Evolutionary conservation across 2,329 filamentous ascomycete species (phyloP), one percentile per base, ranked within the genome.

Genomic region (Calonectria leucothoes): DNA sequence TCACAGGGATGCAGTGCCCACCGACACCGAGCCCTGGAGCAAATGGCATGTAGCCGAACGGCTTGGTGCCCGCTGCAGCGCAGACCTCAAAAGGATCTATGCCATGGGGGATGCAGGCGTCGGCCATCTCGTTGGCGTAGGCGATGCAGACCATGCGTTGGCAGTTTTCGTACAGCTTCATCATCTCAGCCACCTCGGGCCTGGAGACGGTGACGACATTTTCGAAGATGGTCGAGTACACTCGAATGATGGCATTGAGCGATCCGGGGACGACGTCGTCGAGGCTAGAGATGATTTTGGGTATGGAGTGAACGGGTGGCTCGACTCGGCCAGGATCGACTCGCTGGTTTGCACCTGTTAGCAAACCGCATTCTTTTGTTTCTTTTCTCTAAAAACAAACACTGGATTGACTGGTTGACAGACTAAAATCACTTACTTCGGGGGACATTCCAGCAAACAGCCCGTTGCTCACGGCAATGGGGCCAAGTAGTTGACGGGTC

Each of bases 131-230:
- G 75, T 90, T 90, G 69, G 85, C 87, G 73, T 87, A 90, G 1
- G 88, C 88, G 49, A 89, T 88, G 73, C 84, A 84, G n/a, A 90
- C 81, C 86, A 89, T 90, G 4, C 88, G 83, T 77, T 90, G 87
- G 78, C 89, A 90, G 77, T 90, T 91, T 74, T 90, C 88, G 77
- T 89, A 90, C 7, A 90, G 81, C 77, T 90, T 90, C 71, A 85
- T 88, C 87, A 90, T 89, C 79, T 90, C 89, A 2, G 89, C 89
- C 1, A 89, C 87, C 76, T 90, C 89, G 3, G 89, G 88, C 51
- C 80, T 82, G 27, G 86, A 87, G 51, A 90, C 88, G 0, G 85
- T 82, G 5, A 89, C 82, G 6, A 90, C 80, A 0, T 78, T 79
- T 42, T 88, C 82, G 70, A 89, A 90, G 1, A 86, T 86, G 4